Conservation (phyloP, 495 filamentous ascomycete species). For the Penicillium turbatum region DNA sequence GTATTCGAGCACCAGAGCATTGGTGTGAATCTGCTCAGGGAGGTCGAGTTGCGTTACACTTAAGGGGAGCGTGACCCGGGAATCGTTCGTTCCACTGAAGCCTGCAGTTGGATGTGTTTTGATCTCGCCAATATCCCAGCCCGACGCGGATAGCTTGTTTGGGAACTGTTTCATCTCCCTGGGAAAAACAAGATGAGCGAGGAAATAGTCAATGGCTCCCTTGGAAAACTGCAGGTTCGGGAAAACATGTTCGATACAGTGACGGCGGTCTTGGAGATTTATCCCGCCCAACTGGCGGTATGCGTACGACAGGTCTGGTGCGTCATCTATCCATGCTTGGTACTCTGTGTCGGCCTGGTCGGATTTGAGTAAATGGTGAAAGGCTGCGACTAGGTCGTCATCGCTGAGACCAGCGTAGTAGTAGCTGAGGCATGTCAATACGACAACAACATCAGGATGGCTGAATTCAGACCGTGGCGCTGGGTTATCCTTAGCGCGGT, state of each 20-base stretch:
- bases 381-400: conserved; percentile 46
- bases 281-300: conserved; percentile 51
- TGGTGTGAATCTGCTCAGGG: conserved; percentile 54
- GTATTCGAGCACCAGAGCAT: conserved; percentile 56
- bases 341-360: conserved; percentile 57
- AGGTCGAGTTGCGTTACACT: conserved; percentile 54
- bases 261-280: conserved; percentile 53
- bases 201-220: conserved; percentile 56
- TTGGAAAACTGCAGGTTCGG: conserved; percentile 51
- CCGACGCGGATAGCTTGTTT: conserved; percentile 61
- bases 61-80: conserved; percentile 52
- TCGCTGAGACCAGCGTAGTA: conserved; percentile 62
- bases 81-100: conserved; percentile 74
- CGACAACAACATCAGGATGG: conserved; percentile 65
- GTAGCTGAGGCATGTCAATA: conserved; percentile 64
- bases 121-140: conserved; percentile 59
- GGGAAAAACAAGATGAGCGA: conserved; percentile 60
- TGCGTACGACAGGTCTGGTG: conserved; percentile 27
- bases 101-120: conserved; percentile 52
- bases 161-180: conserved; percentile 62
- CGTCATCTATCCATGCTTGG: conserved; percentile 45
- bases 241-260: conserved; percentile 43
- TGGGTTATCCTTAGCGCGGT: conserved; percentile 62
- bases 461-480: conserved; percentile 66
- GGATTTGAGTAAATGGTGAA: conserved; percentile 48